Conservation (phyloP, 441 rosid genomes). For the Adansonia rubrostipa region DNA sequence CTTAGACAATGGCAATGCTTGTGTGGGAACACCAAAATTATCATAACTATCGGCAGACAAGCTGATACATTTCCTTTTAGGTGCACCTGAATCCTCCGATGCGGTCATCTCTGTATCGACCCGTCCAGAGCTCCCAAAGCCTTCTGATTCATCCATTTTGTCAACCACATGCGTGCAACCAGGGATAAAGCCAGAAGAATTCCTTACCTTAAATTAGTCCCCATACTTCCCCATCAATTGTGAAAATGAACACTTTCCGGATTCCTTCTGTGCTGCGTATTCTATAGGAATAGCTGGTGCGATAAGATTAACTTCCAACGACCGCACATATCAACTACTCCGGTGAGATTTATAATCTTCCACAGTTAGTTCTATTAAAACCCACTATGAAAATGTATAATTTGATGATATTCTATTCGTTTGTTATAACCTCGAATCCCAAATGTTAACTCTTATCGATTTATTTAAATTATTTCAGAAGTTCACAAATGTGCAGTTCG, state of each 20-base stretch:
- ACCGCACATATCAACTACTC: slow-evolving; percentile 60
- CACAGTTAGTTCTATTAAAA: background rate
- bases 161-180: slow-evolving; percentile 65
- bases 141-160: slow-evolving; percentile 72
- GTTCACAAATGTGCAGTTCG: slow-evolving; percentile 6
- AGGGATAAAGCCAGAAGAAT: slow-evolving; percentile 63
- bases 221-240: slow-evolving; percentile 72
- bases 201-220: slow-evolving; percentile 66
- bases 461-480: slow-evolving; percentile 14
- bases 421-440: background rate
- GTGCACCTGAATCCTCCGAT: slow-evolving; percentile 65
- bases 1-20: slow-evolving; percentile 63
- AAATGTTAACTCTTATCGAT: background rate
- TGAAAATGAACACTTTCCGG: slow-evolving; percentile 40
- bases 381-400: background rate
- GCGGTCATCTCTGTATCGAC: slow-evolving; percentile 56
- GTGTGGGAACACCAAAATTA: slow-evolving; percentile 50
- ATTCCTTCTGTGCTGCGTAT: slow-evolving; percentile 56
- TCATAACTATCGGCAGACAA: slow-evolving; percentile 52
- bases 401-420: background rate
- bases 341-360: slow-evolving; percentile 26
- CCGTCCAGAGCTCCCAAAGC: slow-evolving; percentile 67
- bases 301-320: slow-evolving; percentile 52
- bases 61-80: slow-evolving; percentile 62
- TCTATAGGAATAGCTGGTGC: slow-evolving; percentile 56